A percentile compares a stretch with the other conserved stretches of the same genome.
Evolutionary conservation across 306 rosid species (phyloP).

Genomic region (Vicia villosa): DNA sequence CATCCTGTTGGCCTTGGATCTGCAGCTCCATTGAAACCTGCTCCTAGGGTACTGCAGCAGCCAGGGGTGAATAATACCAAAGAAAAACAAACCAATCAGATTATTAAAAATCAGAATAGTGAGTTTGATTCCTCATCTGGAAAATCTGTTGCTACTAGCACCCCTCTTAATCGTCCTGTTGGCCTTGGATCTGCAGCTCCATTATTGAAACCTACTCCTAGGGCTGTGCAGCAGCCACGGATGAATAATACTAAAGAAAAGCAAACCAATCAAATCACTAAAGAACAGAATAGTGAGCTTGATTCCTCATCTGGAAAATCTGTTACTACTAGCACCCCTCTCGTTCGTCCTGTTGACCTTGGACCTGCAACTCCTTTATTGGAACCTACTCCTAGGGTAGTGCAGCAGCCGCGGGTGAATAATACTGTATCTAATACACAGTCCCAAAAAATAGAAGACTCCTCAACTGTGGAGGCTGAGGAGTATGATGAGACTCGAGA

Average conservation of each 20-base stretch:
- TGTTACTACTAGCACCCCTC: slow-evolving; percentile 47
- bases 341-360: slow-evolving; percentile 86
- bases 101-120: background rate
- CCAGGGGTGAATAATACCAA: background rate
- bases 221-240: background rate
- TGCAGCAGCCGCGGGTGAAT: slow-evolving; percentile 77
- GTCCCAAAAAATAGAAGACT: slow-evolving; percentile 77
- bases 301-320: slow-evolving; percentile 54
- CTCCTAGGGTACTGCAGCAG: background rate
- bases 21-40: background rate
- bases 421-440: slow-evolving; percentile 62
- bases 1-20: background rate
- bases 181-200: slow-evolving; percentile 1
- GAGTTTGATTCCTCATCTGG: slow-evolving; percentile 38
- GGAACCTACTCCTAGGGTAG: slow-evolving; percentile 74
- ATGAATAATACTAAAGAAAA: background rate
- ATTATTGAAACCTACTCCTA: background rate
- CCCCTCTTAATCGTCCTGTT: background rate
- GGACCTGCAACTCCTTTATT: slow-evolving; percentile 83
- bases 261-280: slow-evolving; percentile 23
- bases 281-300: slow-evolving; percentile 12
- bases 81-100: background rate
- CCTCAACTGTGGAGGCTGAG: slow-evolving; percentile 70
- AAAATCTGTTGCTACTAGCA: background rate
- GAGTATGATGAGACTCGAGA: slow-evolving; percentile 97